Evolutionary conservation across 306 rosid species (phyloP).

Genomic region (Hylodesmum podocarpum): DNA sequence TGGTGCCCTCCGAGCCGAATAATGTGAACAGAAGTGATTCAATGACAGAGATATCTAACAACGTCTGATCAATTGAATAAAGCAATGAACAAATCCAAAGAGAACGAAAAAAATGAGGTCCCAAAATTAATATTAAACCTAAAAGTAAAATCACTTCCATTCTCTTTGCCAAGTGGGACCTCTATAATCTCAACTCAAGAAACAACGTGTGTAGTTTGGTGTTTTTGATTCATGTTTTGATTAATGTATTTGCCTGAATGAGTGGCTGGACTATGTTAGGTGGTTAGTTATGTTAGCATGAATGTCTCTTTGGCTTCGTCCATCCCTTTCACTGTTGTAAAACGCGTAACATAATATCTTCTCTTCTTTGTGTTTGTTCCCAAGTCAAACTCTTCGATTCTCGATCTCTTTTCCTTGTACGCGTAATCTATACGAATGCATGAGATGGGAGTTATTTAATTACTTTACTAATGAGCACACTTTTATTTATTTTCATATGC

Average conservation of each 20-base stretch:
- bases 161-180: too few relatives aligned
- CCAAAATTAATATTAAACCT: too few relatives aligned
- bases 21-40: too few relatives aligned
- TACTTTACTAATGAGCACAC: background rate
- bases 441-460: background rate
- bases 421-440: background rate
- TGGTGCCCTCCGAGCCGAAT: conserved; percentile 36
- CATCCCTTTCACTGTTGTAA: background rate
- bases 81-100: background rate
- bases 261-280: background rate
- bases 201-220: background rate
- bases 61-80: background rate
- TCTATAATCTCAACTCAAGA: background rate
- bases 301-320: background rate
- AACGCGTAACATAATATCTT: background rate
- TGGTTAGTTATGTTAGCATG: background rate
- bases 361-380: background rate
- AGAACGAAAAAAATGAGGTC: too few relatives aligned
- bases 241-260: background rate
- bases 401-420: background rate
- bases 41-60: too few relatives aligned
- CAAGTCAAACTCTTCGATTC: background rate
- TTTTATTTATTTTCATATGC: background rate
- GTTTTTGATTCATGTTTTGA: background rate
- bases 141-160: too few relatives aligned